These are phyloP conservation scores for Magnaporthiopsis incrustans DNA, from an alignment of 2,329 filamentous ascomycete genomes.

Conservation along the genomic window DNA sequence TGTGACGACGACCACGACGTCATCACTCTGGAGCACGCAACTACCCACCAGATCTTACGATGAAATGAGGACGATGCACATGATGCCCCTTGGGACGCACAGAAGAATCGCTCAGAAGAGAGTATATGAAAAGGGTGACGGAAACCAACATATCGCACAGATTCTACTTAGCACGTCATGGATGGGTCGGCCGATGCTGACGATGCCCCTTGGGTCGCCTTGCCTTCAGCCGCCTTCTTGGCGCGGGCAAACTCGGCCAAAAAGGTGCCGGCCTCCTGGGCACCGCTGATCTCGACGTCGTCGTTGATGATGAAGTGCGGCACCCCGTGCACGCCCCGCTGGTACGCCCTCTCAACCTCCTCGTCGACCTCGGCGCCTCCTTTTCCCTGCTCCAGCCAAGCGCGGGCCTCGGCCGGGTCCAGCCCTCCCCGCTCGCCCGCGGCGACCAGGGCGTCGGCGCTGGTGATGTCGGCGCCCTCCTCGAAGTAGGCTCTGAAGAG, in stretches of 20 bases:
- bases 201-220: constrained; percentile 4
- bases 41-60: not conserved
- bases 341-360: constrained; percentile 44
- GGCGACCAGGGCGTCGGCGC: constrained; percentile 39
- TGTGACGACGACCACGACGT: constrained; percentile 26
- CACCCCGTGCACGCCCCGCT: constrained; percentile 53
- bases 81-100: not conserved
- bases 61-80: not conserved
- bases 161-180: constrained; percentile 11
- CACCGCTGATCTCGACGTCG: constrained; percentile 59
- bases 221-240: constrained; percentile 21
- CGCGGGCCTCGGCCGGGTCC: constrained; percentile 40
- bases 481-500: constrained; percentile 63
- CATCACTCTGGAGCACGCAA: not conserved
- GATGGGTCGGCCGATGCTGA: constrained; percentile 1
- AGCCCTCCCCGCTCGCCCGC: constrained; percentile 48
- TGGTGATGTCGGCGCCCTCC: constrained; percentile 55
- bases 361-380: constrained; percentile 50
- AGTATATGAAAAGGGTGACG: not conserved
- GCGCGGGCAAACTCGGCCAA: constrained; percentile 54
- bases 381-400: constrained; percentile 43
- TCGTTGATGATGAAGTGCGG: constrained; percentile 69
- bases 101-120: not conserved
- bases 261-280: constrained; percentile 62
- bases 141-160: not conserved